A percentile compares a stretch with the other conserved stretches of the same genome.
phyloP scores from a whole-genome alignment of 768 basidiomycete genomes.

The Calocybe gangraenosa region DNA sequence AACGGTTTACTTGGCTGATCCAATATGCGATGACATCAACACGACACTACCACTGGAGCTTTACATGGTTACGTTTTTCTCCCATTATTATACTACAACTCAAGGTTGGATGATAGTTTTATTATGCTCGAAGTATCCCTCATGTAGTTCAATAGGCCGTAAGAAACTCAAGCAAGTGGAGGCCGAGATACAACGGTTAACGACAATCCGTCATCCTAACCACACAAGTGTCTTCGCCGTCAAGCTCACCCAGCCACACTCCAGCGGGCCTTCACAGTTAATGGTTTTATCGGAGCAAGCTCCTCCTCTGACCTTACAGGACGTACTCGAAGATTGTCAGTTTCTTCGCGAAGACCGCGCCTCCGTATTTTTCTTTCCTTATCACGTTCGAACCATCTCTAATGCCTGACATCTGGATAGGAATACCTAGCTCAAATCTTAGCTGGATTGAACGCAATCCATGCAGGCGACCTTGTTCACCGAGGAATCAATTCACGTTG shows the following conservation, averaged over 20 bases:
- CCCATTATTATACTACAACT: constrained; percentile 61
- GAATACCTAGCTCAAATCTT: constrained; percentile 76
- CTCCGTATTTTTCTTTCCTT: constrained; percentile 38
- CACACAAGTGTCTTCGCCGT: constrained; percentile 65
- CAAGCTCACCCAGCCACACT: constrained; percentile 52
- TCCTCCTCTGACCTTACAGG: constrained; percentile 61
- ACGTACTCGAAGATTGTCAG: constrained; percentile 75
- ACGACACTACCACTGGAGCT: constrained; percentile 61
- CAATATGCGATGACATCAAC: constrained; percentile 62
- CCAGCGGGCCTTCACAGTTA: constrained; percentile 48
- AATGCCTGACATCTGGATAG: constrained; percentile 26
- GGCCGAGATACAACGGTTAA: constrained; percentile 59
- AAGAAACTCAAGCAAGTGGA: constrained; percentile 71
- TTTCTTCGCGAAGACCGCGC: constrained; percentile 70
- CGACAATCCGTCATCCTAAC: constrained; percentile 57
- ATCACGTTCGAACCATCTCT: background rate
- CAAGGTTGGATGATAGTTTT: constrained; percentile 41
- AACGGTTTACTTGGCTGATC: constrained; percentile 68
- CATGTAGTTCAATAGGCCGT: constrained; percentile 32
- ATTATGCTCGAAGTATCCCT: background rate
- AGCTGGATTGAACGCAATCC: constrained; percentile 63
- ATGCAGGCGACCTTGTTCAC: constrained; percentile 64
- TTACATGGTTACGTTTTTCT: constrained; percentile 59
- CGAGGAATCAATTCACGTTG: constrained; percentile 62
- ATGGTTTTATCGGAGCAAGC: constrained; percentile 69